phyloP scores from a whole-genome alignment of 768 basidiomycete species.

The Boletus speciosus region DNA sequence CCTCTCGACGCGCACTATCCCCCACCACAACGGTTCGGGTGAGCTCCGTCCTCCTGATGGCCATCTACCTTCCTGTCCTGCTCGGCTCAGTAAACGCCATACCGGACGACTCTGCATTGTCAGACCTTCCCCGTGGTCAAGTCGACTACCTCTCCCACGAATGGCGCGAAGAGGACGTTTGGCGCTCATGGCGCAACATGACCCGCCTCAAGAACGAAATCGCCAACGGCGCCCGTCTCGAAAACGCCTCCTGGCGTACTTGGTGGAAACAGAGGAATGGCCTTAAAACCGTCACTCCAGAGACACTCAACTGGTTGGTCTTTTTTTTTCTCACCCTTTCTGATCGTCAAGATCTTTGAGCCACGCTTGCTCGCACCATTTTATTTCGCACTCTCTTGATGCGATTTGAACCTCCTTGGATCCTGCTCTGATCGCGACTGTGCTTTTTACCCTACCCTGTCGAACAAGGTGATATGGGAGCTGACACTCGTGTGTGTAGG shows the following conservation, averaged over 20 bases:
- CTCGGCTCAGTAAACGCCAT: constrained; percentile 59
- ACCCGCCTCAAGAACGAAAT: constrained; percentile 98
- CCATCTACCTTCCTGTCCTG: constrained; percentile 68
- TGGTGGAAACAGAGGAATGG: constrained; percentile 99
- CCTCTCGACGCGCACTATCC: background rate
- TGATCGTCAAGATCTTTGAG: background rate
- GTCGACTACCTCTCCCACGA: constrained; percentile 98
- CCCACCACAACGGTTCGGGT: background rate
- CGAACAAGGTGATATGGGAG: background rate
- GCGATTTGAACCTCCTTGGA: background rate
- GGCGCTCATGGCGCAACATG: constrained; percentile 98
- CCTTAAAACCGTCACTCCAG: constrained; percentile 90
- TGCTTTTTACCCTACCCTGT: no score
- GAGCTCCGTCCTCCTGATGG: constrained; percentile 36
- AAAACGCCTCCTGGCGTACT: constrained; percentile 98
- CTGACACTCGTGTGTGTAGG: constrained; percentile 47
- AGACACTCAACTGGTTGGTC: constrained; percentile 95
- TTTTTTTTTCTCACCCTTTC: background rate
- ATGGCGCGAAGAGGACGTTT: constrained; percentile 97
- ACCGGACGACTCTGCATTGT: constrained; percentile 76
- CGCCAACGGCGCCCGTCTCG: constrained; percentile 88
- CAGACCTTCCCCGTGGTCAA: constrained; percentile 85
- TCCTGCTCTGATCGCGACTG: background rate
- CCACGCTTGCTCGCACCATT: background rate
- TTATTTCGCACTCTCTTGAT: background rate